Conservation (phyloP, 2,329 filamentous ascomycete genomes). For the Cladobotryum protrusum region DNA sequence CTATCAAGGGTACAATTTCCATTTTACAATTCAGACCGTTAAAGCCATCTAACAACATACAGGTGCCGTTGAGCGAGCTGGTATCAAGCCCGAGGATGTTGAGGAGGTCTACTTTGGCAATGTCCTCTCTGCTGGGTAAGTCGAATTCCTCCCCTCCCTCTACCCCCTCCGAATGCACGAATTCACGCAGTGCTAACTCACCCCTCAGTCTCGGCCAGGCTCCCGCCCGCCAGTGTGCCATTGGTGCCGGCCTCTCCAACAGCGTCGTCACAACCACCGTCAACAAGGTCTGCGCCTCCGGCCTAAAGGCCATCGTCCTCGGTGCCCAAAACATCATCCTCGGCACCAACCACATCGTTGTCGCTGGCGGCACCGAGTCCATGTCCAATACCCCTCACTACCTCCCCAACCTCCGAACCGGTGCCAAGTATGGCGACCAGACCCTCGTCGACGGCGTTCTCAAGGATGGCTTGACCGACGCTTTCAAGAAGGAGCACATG, state of each 20-base stretch:
- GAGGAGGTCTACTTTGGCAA: constrained; percentile 98
- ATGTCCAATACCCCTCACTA: constrained; percentile 99
- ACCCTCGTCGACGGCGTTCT: constrained; percentile 83
- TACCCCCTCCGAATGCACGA: background rate
- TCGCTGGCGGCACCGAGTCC: constrained; percentile 92
- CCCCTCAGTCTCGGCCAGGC: constrained; percentile 77
- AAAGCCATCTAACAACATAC: constrained; percentile 6
- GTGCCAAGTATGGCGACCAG: constrained; percentile 92
- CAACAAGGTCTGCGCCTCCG: constrained; percentile 98
- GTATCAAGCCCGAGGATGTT: constrained; percentile 83
- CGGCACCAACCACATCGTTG: constrained; percentile 84
- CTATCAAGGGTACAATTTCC: constrained; percentile 71
- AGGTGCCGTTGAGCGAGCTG: constrained; percentile 78
- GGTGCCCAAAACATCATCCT: constrained; percentile 97
- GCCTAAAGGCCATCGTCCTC: constrained; percentile 88
- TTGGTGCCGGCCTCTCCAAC: constrained; percentile 78
- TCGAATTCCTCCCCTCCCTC: constrained; percentile 9
- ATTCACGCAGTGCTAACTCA: background rate
- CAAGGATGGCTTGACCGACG: constrained; percentile 91
- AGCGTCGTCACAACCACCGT: constrained; percentile 82
- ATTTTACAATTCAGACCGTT: background rate
- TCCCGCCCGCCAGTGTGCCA: constrained; percentile 87
- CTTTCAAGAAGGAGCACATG: constrained; percentile 96
- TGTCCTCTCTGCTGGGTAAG: constrained; percentile 90
- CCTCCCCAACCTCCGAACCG: constrained; percentile 76